Conservation (phyloP, 371 early-diverging fungal species). For the Phascolomyces articulosus region DNA sequence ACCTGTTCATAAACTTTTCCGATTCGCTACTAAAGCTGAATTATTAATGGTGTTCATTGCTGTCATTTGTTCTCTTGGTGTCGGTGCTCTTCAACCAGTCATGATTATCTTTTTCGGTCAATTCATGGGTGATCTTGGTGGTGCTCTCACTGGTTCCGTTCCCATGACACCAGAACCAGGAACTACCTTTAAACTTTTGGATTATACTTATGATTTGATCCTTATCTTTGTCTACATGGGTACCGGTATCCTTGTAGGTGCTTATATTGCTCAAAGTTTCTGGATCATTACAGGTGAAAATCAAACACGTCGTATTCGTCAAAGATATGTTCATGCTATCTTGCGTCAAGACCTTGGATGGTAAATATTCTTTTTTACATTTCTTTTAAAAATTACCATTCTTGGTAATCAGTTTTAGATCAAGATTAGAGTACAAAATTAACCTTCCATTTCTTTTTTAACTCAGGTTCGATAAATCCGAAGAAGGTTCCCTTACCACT, state of each 20-base stretch:
- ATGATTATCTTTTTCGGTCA: slow-evolving; percentile 48
- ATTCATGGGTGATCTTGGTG: slow-evolving; percentile 31
- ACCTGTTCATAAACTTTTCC: slow-evolving; percentile 34
- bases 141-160: slow-evolving; percentile 7
- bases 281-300: slow-evolving; percentile 46
- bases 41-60: slow-evolving; percentile 29
- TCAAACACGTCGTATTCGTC: slow-evolving; percentile 42
- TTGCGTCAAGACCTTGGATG: slow-evolving; percentile 91
- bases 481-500: slow-evolving; percentile 72
- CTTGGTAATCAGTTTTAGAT: too few relatives aligned
- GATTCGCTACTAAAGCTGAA: slow-evolving; percentile 35
- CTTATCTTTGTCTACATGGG: slow-evolving; percentile 53
- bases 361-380: slow-evolving; percentile 47
- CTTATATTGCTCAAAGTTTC: slow-evolving; percentile 37
- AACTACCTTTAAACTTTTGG: slow-evolving; percentile 17
- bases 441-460: not conserved
- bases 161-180: slow-evolving; percentile 2
- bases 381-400: not conserved
- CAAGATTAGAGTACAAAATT: too few relatives aligned
- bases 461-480: slow-evolving; percentile 74
- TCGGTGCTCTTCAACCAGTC: slow-evolving; percentile 47
- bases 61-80: slow-evolving; percentile 25
- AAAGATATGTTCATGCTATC: slow-evolving; percentile 70
- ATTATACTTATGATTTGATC: slow-evolving; percentile 22
- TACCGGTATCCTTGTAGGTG: slow-evolving; percentile 37